A percentile compares a stretch with the other conserved stretches of the same genome.
These are phyloP conservation scores for Penicillium nucicola DNA, from an alignment of 495 filamentous ascomycete species.

Conservation along the genomic window DNA sequence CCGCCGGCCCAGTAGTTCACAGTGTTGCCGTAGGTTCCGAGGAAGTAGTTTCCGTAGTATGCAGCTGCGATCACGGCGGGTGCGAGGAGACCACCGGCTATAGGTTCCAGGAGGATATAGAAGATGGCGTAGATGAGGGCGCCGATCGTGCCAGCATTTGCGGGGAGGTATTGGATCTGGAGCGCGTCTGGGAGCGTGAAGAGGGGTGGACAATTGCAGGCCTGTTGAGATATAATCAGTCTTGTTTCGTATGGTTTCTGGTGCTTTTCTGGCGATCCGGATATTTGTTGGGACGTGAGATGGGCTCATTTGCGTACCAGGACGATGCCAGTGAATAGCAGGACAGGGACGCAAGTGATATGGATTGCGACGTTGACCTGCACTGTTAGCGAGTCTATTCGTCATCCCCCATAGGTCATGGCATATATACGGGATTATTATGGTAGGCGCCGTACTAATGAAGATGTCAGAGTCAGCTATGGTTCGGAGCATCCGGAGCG, in stretches of 20 bases:
- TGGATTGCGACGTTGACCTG: conserved; percentile 86
- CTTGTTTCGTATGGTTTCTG: conserved; percentile 3
- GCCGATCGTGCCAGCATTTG: conserved; percentile 75
- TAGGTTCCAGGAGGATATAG: conserved; percentile 91
- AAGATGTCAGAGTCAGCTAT: conserved; percentile 23
- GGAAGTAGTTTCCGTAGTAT: conserved; percentile 72
- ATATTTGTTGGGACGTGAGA: neutral
- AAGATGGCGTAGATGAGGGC: conserved; percentile 70
- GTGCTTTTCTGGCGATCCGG: neutral
- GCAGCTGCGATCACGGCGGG: conserved; percentile 70
- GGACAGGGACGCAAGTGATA: conserved; percentile 79
- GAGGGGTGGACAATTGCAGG: conserved; percentile 69
- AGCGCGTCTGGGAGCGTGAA: conserved; percentile 69
- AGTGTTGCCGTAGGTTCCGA: conserved; percentile 57
- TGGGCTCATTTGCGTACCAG: conserved; percentile 54
- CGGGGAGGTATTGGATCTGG: conserved; percentile 69
- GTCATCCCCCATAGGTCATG: neutral
- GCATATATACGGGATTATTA: conserved; percentile 63
- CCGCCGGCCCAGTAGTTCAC: conserved; percentile 69
- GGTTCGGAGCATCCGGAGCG: conserved; percentile 1
- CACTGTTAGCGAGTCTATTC: conserved; percentile 5
- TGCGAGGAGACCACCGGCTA: conserved; percentile 73
- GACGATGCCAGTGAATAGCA: conserved; percentile 76
- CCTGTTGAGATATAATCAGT: conserved; percentile 45
- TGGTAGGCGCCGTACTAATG: conserved; percentile 92